These are phyloP conservation scores for Suillus subluteus DNA, from an alignment of 768 basidiomycete species.

Conservation along the genomic window DNA sequence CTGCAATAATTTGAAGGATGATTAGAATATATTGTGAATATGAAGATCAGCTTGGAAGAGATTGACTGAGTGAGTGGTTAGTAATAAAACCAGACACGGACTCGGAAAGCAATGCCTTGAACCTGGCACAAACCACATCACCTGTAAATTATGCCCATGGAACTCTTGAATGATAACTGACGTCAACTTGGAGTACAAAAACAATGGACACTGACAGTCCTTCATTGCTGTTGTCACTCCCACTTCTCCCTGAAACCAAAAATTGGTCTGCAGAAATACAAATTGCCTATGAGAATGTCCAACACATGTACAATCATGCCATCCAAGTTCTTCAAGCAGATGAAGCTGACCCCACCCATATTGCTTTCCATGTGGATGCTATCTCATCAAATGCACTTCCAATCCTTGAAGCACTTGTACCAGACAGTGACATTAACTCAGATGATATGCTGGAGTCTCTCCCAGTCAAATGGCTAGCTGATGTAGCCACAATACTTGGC, in stretches of 20 bases:
- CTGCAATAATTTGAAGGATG: too few relatives aligned
- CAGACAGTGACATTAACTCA: neutral
- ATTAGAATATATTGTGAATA: too few relatives aligned
- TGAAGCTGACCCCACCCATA: conserved; percentile 16
- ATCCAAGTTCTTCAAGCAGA: conserved; percentile 13
- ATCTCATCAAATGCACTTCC: conserved; percentile 12
- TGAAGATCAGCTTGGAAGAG: neutral
- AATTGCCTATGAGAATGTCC: conserved; percentile 17
- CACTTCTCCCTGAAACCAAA: conserved; percentile 14
- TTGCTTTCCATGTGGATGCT: conserved; percentile 23
- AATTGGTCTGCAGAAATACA: conserved; percentile 17
- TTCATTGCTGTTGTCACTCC: conserved; percentile 12
- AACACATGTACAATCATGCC: conserved; percentile 15
- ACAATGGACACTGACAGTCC: neutral
- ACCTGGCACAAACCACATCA: neutral
- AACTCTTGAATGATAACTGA: neutral
- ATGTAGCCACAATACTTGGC: conserved; percentile 14
- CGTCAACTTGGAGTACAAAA: neutral
- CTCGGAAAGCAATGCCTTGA: neutral
- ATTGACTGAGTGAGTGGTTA: conserved; percentile 2
- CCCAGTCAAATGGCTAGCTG: conserved; percentile 14
- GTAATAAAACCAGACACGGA: conserved; percentile 5
- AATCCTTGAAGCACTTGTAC: conserved; percentile 15
- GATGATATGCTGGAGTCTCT: neutral
- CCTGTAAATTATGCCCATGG: neutral